Base-by-base conservation (phyloP, 345 rosid species). In the Rhodamnia argentea region DNA sequence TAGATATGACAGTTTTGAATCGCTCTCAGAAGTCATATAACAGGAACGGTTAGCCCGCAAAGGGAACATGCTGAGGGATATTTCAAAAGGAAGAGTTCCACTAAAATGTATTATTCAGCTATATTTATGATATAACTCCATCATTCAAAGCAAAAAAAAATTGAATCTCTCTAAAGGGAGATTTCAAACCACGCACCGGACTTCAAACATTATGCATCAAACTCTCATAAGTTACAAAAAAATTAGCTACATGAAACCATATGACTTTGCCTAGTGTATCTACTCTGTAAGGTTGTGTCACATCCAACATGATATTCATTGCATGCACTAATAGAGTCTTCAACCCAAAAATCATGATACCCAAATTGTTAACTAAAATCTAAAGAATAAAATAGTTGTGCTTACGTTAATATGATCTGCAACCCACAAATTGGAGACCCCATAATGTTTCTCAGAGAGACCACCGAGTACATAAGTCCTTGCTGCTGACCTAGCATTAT, bases 401-500 rank as follows among this genome's bases (percentile, higher is more conserved):
- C 37, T 87, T 94, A 94, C 99, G 82, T 96, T 92, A 22, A 96
- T 94, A 84, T 98, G 93, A 89, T 96, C 95, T 74, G 95, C 90
- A 55, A 92, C 92, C 96, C 98, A 96, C 91, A 94, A 94, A 92
- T 93, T 90, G 60, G 91, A 92, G 86, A 95, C 56, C 44, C 99
- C 98, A 82, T 95, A 88, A 93, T 95, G 92, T 86, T 94, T 96
- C 88, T 93, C 96, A 37, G 96, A 95, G 82, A 96, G 98, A 62
- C 98, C 98, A 89, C 99, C 96, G 44, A 95, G 94, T 87, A 96
- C 95, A 90, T 92, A 93, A 27, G 91, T 92, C 86, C 99, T 90
- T 74, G 99, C 99, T 59, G 96, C 98, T 86, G 96, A 94, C 88
- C 98, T 91, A 81, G 99, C 99, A 86, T 93, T 95, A 86, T 96